Base-by-base conservation (phyloP, 805 yeast species). In the Metschnikowia hibisci region DNA sequence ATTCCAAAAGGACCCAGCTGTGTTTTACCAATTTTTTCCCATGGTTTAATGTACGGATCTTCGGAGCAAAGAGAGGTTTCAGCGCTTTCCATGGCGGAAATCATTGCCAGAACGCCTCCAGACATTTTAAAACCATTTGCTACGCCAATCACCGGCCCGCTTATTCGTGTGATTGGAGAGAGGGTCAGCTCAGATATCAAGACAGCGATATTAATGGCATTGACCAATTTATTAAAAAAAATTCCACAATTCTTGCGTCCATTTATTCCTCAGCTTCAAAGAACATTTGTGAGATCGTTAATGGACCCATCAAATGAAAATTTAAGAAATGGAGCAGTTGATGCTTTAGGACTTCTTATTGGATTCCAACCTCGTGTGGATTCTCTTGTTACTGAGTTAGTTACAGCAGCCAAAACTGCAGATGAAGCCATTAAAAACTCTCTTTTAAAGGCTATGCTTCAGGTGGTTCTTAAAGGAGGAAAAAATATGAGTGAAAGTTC, bases 101-200 rank as follows among this genome's bases (percentile, higher is more conserved):
- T 93, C 45, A 85, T 90, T 35, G 84, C 82, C 36, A 81, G 88
- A 56, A 87, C 98, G 0, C 93, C 93, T 15, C 82, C 93, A n/a
- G 73, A 78, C 9, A 80, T 77, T 46, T 77, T 93, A 64, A 86
- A 82, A 63, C 87, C 96, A 27, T 87, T 82, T 65, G 96, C 95
- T 16, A 91, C 98, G 7, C 81, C 81, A 22, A 87, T 95, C 50
- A 90, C 96, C 22, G 99, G 99, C 67, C 99, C 99, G 31, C 76
- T 93, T 59, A 93, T 93, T 66, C 88, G 99, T 74, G 96, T 91
- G 44, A 87, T 91, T 59, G 99, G 99, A 58, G 99, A 93, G 65
- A 81, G 96, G 64, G 91, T 87, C 52, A 78, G 83, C 13, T 77
- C 95, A 48, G 96, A 89, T 53, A 87, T 93, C 54, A 93, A 93